Conservation (phyloP, 2,329 filamentous ascomycete species). For the Parastagonospora nodorum region DNA sequence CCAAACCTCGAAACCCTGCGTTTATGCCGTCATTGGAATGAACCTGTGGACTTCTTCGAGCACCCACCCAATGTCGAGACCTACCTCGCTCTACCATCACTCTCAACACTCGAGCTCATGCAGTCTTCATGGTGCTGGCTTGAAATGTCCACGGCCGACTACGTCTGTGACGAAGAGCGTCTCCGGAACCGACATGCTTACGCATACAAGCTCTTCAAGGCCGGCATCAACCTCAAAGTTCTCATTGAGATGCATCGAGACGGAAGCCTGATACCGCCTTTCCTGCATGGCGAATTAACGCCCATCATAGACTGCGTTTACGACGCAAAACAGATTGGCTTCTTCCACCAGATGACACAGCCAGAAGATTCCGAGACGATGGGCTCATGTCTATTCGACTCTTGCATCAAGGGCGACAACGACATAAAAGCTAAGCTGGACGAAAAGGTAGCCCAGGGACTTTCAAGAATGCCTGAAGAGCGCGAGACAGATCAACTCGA, state of each 20-base stretch:
- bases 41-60: slow-evolving; percentile 34
- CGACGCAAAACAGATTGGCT: slow-evolving; percentile 53
- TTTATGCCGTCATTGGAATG: slow-evolving; percentile 27
- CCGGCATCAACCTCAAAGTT: slow-evolving; percentile 34
- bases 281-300: slow-evolving; percentile 33
- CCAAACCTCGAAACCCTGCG: slow-evolving; percentile 36
- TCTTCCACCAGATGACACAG: slow-evolving; percentile 21
- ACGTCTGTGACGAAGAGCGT: slow-evolving; percentile 31
- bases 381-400: neutral
- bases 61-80: slow-evolving; percentile 27
- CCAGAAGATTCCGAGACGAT: neutral
- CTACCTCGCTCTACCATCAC: slow-evolving; percentile 32
- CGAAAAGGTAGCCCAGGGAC: neutral
- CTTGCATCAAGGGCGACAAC: neutral
- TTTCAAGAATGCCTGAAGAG: neutral
- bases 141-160: slow-evolving; percentile 11
- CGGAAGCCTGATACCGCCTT: slow-evolving; percentile 35
- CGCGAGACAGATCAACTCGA: slow-evolving; percentile 33
- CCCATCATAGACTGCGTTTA: slow-evolving; percentile 35
- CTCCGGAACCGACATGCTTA: slow-evolving; percentile 33
- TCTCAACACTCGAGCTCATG: slow-evolving; percentile 33
- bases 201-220: slow-evolving; percentile 30
- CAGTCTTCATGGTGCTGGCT: slow-evolving; percentile 23
- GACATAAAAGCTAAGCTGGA: neutral
- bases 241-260: slow-evolving; percentile 30